Base-by-base conservation (phyloP, 1,139 yeast genomes). In the Pichia sp. region DNA sequence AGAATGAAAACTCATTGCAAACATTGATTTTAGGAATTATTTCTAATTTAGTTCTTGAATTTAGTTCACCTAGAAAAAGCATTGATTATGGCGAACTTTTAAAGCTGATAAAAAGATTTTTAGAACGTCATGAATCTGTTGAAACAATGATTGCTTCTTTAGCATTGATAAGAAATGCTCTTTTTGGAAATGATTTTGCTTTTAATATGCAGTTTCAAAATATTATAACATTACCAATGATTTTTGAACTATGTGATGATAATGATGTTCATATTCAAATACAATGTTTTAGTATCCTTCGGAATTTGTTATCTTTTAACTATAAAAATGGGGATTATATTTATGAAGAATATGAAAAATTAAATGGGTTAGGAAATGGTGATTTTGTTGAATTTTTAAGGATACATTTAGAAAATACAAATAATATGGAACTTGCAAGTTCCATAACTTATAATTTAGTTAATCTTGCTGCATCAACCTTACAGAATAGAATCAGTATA, bases 1-100 rank as follows among this genome's bases (percentile, higher is more conserved):
- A 23, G 60, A 63, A 14, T 9, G 72, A 75, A 47, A 60, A 71
- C 31, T 64, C 72, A 44, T 68, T 80, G 35, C 72, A 74, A 50
- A 70, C 81, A 0, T 71, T 81, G 6, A 70, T 80, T 2, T 67
- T 85, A 57, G 86, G 93, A 3, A 73, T 79, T 3, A 62, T 85
- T 21, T 84, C 95, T 31, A 88, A 88, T 56, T 69, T 86, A 41
- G 78, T 85, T 10, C 70, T 87, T 24, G 96, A 87, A 49, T 87
- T 86, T 58, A 80, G 89, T 1, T 30, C 43, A 2, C 14, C 37
- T 13, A 32, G 33, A 24, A 35, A 37, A 11, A 21, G n/a, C 5
- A 10, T 42, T 6, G 24, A 42, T 26, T 5, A 35, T 11, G 20
- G 21, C 2, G 84, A 78, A 3, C 63, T 75, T 5, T 68, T 84